Evolutionary conservation across 345 rosid species (phyloP).

Genomic region (Clausena lansium): DNA sequence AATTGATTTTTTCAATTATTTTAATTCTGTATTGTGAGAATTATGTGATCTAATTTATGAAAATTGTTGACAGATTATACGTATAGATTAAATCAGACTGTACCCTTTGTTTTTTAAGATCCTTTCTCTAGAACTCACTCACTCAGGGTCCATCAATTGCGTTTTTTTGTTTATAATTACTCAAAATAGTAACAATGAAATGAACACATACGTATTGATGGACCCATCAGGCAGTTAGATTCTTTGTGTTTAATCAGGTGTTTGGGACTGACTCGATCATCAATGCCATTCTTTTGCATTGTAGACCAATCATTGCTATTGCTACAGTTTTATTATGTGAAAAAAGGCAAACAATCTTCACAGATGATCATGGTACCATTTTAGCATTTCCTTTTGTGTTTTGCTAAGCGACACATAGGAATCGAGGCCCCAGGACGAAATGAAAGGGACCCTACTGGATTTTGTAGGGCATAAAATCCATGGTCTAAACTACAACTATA

Average conservation of each 20-base stretch:
- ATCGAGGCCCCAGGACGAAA: constrained; percentile 13
- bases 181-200: background rate
- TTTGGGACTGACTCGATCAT: constrained; percentile 32
- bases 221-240: background rate
- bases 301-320: constrained; percentile 20
- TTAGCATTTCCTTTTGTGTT: constrained; percentile 15
- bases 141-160: background rate
- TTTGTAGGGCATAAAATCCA: constrained; percentile 13
- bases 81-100: no score
- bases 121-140: background rate
- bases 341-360: constrained; percentile 19
- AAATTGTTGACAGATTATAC: no score
- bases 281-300: constrained; percentile 20
- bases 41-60: no score
- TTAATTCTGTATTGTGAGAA: background rate
- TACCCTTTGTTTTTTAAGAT: no score
- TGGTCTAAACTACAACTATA: constrained; percentile 5
- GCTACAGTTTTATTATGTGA: constrained; percentile 3
- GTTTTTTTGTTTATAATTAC: background rate
- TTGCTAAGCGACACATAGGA: constrained; percentile 14
- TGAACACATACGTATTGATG: background rate
- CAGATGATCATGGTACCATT: constrained; percentile 5
- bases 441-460: constrained; percentile 20
- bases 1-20: background rate
- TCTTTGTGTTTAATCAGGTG: constrained; percentile 30